A percentile compares a stretch with the other conserved stretches of the same genome.
phyloP scores from a whole-genome alignment of 305 asterid genomes.

The Solanum aculeatissimum region DNA sequence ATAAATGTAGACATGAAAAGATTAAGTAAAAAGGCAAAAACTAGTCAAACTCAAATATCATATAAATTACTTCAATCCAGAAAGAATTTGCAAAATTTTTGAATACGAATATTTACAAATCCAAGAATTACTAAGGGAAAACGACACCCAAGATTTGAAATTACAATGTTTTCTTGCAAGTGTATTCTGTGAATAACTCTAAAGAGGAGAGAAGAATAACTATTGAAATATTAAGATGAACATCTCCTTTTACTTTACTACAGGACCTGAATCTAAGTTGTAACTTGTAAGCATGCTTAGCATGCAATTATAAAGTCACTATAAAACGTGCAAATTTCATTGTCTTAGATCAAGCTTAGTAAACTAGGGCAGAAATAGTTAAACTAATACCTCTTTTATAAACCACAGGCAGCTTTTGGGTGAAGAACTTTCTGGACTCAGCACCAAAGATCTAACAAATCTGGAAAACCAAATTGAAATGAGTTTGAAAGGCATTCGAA shows the following conservation, averaged over 20 bases:
- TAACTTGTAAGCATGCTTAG: not conserved
- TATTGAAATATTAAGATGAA: not conserved
- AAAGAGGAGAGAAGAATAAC: not conserved
- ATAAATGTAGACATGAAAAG: not conserved
- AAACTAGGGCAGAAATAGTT: not conserved
- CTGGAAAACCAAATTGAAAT: conserved; percentile 12
- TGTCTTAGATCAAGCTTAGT: not conserved
- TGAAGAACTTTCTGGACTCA: conserved; percentile 16
- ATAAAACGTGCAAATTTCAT: not conserved
- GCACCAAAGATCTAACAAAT: conserved; percentile 14
- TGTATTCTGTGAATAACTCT: not conserved
- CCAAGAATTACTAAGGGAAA: not conserved
- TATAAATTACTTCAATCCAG: not conserved
- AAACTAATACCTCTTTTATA: not conserved
- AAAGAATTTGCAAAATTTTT: not conserved
- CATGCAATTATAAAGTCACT: not conserved
- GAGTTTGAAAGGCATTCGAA: conserved; percentile 13
- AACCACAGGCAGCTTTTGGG: conserved; percentile 19
- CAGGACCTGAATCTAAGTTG: not conserved
- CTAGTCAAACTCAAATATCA: not conserved
- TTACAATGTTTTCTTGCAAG: not conserved
- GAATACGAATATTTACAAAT: not conserved
- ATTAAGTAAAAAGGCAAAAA: not conserved
- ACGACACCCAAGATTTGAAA: not conserved
- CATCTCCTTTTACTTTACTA: not conserved